Percentiles rank a stretch among this genome's conserved stretches.
Evolutionary conservation across 257 asterid genomes (phyloP).

Genomic region (Solanum gracilifrons): DNA sequence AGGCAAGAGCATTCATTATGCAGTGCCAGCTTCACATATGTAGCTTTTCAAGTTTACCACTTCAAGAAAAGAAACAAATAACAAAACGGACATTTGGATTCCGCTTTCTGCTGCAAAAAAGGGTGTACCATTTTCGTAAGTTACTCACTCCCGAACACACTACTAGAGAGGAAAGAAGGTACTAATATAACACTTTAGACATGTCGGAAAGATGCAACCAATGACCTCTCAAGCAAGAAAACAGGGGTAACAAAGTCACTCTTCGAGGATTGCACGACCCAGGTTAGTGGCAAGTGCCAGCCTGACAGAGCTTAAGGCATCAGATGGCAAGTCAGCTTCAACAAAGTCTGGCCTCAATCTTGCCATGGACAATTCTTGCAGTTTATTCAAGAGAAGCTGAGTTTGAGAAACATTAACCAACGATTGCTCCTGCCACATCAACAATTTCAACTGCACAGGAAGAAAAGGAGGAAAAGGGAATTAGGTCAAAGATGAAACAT

Average conservation of each 20-base stretch:
- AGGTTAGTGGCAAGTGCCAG: slow-evolving; percentile 78
- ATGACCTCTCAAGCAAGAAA: background rate
- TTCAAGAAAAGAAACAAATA: background rate
- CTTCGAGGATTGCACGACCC: slow-evolving; percentile 84
- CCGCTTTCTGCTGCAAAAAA: background rate
- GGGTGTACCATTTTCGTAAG: background rate
- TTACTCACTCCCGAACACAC: background rate
- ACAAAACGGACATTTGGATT: background rate
- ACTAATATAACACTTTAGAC: background rate
- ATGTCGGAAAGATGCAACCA: background rate
- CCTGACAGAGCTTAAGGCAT: slow-evolving; percentile 67
- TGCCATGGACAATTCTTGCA: slow-evolving; percentile 82
- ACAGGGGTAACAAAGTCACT: slow-evolving; percentile 17
- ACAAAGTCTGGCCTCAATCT: slow-evolving; percentile 66
- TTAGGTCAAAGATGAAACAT: background rate
- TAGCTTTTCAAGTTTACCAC: background rate
- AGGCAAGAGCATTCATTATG: background rate
- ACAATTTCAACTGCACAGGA: slow-evolving; percentile 56
- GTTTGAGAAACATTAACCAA: slow-evolving; percentile 71
- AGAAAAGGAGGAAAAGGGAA: background rate
- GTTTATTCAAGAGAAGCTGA: slow-evolving; percentile 55
- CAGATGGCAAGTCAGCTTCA: slow-evolving; percentile 58
- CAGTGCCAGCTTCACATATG: background rate
- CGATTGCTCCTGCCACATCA: slow-evolving; percentile 64
- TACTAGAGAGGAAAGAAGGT: background rate